Conservation (phyloP, 1,284 basidiomycete genomes). For the Austropuccinia psidii region DNA sequence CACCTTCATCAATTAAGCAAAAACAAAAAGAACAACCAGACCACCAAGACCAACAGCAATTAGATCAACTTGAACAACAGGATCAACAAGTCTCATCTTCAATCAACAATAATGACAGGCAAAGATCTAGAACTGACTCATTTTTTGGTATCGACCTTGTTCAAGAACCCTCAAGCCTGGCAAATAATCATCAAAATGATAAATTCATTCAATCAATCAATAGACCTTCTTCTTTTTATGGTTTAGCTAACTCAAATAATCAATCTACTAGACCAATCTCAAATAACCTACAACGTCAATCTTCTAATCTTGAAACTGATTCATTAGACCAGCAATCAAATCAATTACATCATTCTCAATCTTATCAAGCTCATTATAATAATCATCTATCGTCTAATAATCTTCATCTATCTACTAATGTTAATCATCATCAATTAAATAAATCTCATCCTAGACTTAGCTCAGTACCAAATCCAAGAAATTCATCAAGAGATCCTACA, state of each 20-base stretch:
- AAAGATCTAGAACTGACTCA: neutral
- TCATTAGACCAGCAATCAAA: no score
- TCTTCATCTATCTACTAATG: neutral
- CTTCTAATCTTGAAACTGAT: neutral
- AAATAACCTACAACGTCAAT: neutral
- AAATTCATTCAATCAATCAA: neutral
- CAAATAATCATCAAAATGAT: neutral
- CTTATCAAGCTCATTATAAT: no score
- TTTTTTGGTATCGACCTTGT: conserved; percentile 10
- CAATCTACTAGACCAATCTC: neutral
- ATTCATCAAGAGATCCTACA: neutral
- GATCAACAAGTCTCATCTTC: neutral
- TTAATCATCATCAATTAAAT: neutral
- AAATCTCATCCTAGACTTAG: neutral
- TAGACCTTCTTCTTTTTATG: conserved; percentile 25
- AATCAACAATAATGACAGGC: no score
- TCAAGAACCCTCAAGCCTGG: neutral
- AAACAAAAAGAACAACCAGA: no score
- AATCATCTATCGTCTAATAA: neutral
- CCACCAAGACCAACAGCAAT: neutral
- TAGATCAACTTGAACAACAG: conserved; percentile 1
- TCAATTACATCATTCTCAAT: no score
- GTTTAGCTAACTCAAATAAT: neutral
- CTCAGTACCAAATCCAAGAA: neutral
- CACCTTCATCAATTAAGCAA: no score